Percentiles rank a stretch among this genome's conserved stretches.
phyloP scores from a whole-genome alignment of 331 rosid species.

The Quercus lobata region DNA sequence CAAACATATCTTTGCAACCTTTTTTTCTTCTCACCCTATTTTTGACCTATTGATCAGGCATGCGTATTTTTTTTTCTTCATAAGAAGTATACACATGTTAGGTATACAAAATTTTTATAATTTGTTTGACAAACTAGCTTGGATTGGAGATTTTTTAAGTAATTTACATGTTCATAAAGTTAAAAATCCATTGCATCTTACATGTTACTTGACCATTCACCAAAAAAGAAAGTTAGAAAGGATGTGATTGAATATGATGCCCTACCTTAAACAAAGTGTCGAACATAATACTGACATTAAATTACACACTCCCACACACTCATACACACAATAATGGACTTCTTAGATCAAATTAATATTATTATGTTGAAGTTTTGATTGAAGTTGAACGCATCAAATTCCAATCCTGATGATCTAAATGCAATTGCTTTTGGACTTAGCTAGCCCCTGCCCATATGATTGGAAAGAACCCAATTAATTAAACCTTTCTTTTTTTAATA shows the following conservation, averaged over 20 bases:
- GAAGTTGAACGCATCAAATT: neutral
- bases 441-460: too few relatives aligned
- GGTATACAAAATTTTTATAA: slow-evolving; percentile 27
- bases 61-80: slow-evolving; percentile 37
- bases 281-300: neutral
- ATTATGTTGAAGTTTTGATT: neutral
- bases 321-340: neutral
- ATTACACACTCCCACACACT: neutral
- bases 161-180: neutral
- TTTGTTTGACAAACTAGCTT: slow-evolving; percentile 14
- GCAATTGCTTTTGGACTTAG: too few relatives aligned
- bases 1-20: slow-evolving; percentile 32
- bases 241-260: slow-evolving; percentile 22
- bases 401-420: too few relatives aligned
- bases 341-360: neutral
- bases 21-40: slow-evolving; percentile 33
- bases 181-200: slow-evolving; percentile 40
- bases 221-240: neutral
- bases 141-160: neutral
- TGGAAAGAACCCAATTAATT: too few relatives aligned
- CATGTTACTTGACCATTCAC: slow-evolving; percentile 10
- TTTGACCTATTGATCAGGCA: slow-evolving; percentile 49
- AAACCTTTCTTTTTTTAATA: too few relatives aligned
- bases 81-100: slow-evolving; percentile 41
- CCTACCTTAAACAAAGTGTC: slow-evolving; percentile 15